Conservation (phyloP, 345 rosid genomes). For the Populus deltoides region DNA sequence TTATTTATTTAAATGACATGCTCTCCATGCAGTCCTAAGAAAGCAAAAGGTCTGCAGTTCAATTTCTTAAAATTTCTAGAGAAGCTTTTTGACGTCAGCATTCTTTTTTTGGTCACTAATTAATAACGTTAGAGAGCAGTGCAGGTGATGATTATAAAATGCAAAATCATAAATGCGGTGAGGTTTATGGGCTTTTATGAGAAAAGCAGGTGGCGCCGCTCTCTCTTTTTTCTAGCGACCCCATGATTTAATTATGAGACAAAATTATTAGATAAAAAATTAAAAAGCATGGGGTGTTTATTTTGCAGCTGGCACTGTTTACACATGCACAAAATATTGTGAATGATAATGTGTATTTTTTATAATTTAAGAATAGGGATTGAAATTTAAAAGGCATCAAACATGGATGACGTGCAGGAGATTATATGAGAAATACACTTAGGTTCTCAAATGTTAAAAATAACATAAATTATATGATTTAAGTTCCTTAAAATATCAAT, state of each 20-base stretch:
- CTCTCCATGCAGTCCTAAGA: not conserved
- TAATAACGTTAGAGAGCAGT: not conserved
- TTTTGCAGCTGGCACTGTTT: too few relatives aligned
- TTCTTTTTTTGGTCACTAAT: not conserved
- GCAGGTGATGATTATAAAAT: not conserved
- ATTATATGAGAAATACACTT: too few relatives aligned
- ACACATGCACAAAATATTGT: too few relatives aligned
- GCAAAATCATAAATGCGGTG: not conserved
- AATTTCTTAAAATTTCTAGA: slow-evolving; percentile 7
- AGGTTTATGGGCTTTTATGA: not conserved
- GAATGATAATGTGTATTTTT: too few relatives aligned
- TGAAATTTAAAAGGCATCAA: accelerated
- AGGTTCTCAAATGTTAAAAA: too few relatives aligned
- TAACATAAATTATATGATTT: too few relatives aligned
- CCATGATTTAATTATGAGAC: not conserved
- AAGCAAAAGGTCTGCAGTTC: slow-evolving; percentile 16
- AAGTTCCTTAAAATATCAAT: too few relatives aligned
- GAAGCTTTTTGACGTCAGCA: not conserved
- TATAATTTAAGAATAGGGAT: too few relatives aligned
- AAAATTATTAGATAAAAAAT: too few relatives aligned
- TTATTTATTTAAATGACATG: too few relatives aligned
- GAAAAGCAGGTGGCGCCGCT: not conserved
- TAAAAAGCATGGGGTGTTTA: too few relatives aligned
- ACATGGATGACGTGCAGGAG: accelerated
- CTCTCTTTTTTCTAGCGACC: not conserved